phyloP scores from a whole-genome alignment of 352 stramenopile species.

The Globisporangium solare region DNA sequence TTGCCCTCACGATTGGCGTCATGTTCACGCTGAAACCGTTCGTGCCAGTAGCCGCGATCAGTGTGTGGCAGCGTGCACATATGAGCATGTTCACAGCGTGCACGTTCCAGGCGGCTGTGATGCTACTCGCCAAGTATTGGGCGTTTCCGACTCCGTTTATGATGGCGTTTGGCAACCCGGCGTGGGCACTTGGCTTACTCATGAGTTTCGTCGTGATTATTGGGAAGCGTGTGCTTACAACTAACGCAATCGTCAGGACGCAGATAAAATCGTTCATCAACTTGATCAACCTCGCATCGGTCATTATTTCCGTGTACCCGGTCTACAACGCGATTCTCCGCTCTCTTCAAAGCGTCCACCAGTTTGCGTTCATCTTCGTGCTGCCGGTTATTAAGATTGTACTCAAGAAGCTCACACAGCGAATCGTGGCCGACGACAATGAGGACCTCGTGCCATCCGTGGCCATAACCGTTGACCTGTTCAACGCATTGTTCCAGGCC shows the following conservation, averaged over 20 bases:
- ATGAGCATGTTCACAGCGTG: neutral
- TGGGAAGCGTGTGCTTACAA: constrained; percentile 13
- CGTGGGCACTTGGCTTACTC: neutral
- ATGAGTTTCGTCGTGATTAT: constrained; percentile 3
- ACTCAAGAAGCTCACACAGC: constrained; percentile 1
- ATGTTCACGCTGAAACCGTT: neutral
- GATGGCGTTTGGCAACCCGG: neutral
- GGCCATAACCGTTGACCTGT: constrained; percentile 2
- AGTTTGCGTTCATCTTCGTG: constrained; percentile 11
- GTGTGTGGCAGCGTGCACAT: neutral
- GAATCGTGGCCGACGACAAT: neutral
- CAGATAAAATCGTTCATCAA: constrained; percentile 1
- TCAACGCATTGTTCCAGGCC: constrained; percentile 14
- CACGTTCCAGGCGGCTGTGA: constrained; percentile 3
- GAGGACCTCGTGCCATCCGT: neutral
- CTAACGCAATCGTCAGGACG: neutral
- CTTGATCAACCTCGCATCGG: neutral
- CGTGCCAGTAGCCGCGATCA: neutral
- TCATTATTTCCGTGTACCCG: constrained; percentile 4
- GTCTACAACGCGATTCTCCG: constrained; percentile 4
- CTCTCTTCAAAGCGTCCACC: neutral
- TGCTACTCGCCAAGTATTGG: constrained; percentile 5
- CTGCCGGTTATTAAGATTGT: constrained; percentile 7
- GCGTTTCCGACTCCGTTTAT: constrained; percentile 9
- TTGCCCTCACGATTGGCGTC: neutral